Conservation (phyloP, 2,329 filamentous ascomycete species). For the Colletotrichum camelliae region DNA sequence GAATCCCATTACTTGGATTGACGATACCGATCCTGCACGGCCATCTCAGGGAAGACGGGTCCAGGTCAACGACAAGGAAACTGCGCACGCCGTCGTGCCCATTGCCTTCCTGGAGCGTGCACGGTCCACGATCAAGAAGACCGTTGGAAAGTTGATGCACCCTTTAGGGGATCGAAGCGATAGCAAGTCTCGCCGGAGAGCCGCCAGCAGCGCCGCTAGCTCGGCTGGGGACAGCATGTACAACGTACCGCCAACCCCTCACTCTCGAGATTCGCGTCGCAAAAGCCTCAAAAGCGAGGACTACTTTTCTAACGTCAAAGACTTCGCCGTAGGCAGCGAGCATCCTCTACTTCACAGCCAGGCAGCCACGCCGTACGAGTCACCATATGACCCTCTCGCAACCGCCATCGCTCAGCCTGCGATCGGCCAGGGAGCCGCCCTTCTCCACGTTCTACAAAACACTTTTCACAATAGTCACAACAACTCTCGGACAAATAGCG, state of each 20-base stretch:
- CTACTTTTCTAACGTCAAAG: constrained; percentile 54
- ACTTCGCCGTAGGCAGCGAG: constrained; percentile 44
- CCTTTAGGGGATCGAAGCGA: constrained; percentile 62
- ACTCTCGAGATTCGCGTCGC: constrained; percentile 59
- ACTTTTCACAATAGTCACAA: background rate
- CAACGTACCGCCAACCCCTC: constrained; percentile 52
- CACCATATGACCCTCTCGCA: constrained; percentile 46
- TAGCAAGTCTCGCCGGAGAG: constrained; percentile 57
- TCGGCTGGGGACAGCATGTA: constrained; percentile 62
- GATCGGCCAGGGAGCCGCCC: background rate
- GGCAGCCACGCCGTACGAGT: constrained; percentile 68
- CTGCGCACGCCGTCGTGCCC: constrained; percentile 88
- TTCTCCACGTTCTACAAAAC: background rate
- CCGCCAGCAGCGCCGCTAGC: constrained; percentile 68
- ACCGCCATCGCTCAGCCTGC: constrained; percentile 29
- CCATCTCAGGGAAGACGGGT: constrained; percentile 84
- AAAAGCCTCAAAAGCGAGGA: constrained; percentile 59
- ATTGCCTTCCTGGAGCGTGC: constrained; percentile 87
- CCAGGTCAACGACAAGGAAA: constrained; percentile 88
- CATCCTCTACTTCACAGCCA: constrained; percentile 80
- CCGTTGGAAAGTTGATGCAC: constrained; percentile 68
- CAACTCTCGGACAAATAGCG: constrained; percentile 6
- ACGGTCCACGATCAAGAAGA: constrained; percentile 76
- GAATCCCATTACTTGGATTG: constrained; percentile 83
- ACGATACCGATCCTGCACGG: constrained; percentile 86